Evolutionary conservation across 345 rosid genomes (phyloP), one percentile per base, ranked within the genome.

Genomic region (Kandelia obovata): DNA sequence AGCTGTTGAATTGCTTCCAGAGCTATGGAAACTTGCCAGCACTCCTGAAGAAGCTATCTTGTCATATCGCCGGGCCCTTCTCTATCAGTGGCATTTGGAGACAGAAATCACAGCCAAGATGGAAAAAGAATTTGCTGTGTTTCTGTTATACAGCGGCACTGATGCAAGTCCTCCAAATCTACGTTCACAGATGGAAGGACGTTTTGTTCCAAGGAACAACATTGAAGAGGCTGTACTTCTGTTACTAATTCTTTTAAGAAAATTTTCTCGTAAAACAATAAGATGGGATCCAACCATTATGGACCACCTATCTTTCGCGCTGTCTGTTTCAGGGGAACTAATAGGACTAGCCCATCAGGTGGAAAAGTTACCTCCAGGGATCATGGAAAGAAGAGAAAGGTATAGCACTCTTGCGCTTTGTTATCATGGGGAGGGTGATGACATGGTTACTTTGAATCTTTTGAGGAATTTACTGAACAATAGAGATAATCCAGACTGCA

Each of bases 1-100:
- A 77, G 86, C 97, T 0, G 91, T 91, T 0, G 93, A 89, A 73
- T 78, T 91, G 80, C 97, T 91, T 77, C 97, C 97, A n/a, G 88
- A 91, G 71, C 68, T 91, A 61, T 89, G 93, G 89, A 87, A 85
- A 71, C 88, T 81, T 62, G 86, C 87, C 58, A 89, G 87, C 69
- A 71, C 76, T 53, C 83, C 87, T 0, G 77, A 72, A 34, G 97
- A 91, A 72, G 80, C 88, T 69, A 77, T 86, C 49, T 71, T 89
- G 78, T 85, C 96, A 5, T 91, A 86, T 68, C 80, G 96, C 52
- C 59, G 83, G 60, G 97, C 90, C 6, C 89, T 91, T 30, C 91
- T 87, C 56, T 85, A 82, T 66, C 78, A 75, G 46, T 91, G 97
- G 97, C 86, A 83, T 58, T 88, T 91, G 15, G 87, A 89, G 65